These are phyloP conservation scores for Candida pini DNA, from an alignment of 805 yeast genomes.

Conservation along the genomic window DNA sequence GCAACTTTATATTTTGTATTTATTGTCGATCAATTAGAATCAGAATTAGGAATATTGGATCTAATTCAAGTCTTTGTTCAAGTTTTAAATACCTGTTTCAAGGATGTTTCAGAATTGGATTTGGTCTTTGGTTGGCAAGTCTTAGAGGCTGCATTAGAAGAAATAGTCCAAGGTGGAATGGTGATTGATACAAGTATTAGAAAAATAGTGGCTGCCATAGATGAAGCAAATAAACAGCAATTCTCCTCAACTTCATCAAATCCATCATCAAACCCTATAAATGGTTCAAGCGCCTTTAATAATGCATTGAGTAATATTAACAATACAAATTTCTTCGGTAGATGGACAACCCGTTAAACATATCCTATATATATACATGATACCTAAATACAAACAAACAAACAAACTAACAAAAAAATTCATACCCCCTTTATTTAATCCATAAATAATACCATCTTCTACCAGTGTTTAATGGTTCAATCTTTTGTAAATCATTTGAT, in stretches of 20 bases:
- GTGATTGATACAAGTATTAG: constrained; percentile 87
- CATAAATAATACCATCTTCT: constrained; percentile 23
- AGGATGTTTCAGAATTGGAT: constrained; percentile 92
- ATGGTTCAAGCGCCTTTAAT: constrained; percentile 3
- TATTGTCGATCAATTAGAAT: constrained; percentile 92
- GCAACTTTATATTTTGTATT: constrained; percentile 96
- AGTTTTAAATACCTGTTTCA: constrained; percentile 86
- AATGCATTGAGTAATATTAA: constrained; percentile 9
- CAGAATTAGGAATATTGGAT: constrained; percentile 89
- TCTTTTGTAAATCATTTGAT: constrained; percentile 25
- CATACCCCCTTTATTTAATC: constrained; percentile 8
- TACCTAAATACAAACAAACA: no score
- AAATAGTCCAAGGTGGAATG: constrained; percentile 96
- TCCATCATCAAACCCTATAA: constrained; percentile 10
- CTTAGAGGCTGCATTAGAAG: constrained; percentile 82
- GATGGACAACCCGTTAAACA: constrained; percentile 10
- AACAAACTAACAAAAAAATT: neutral
- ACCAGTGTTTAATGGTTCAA: constrained; percentile 26
- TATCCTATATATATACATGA: neutral
- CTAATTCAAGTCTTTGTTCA: constrained; percentile 96
- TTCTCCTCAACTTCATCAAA: constrained; percentile 20
- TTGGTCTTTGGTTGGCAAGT: constrained; percentile 99
- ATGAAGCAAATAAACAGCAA: constrained; percentile 57
- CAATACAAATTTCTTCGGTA: constrained; percentile 7
- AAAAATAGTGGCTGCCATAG: constrained; percentile 78